Evolutionary conservation across 2,329 filamentous ascomycete genomes (phyloP).

Genomic region (Trichophyton verrucosum): DNA sequence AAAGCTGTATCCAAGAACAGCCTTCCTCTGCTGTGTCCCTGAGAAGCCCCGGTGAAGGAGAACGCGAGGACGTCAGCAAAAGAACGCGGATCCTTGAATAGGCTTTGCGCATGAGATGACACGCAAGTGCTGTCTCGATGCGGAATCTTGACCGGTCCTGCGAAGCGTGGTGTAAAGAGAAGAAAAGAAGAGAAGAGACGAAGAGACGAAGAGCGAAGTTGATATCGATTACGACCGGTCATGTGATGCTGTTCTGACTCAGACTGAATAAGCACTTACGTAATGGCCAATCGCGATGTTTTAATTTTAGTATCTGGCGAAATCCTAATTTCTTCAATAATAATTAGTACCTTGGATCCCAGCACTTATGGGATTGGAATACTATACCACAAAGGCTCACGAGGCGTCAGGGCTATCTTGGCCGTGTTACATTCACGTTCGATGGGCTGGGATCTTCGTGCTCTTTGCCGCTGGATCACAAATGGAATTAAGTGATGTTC

Average conservation of each 20-base stretch:
- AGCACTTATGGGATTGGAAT: no score
- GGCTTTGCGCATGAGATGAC: conserved; percentile 38
- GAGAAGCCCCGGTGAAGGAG: conserved; percentile 21
- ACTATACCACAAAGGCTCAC: no score
- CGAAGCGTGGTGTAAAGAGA: conserved; percentile 36
- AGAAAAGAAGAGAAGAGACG: conserved; percentile 12
- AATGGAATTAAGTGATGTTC: no score
- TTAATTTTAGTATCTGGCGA: no score
- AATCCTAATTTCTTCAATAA: no score
- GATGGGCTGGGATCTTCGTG: no score
- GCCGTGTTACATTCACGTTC: no score
- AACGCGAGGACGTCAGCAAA: conserved; percentile 16
- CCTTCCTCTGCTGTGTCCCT: conserved; percentile 18
- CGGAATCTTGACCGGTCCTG: conserved; percentile 26
- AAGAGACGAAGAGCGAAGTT: conserved; percentile 16
- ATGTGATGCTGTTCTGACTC: conserved; percentile 5
- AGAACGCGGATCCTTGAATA: conserved; percentile 18
- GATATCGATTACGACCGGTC: conserved; percentile 2
- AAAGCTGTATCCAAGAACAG: conserved; percentile 35
- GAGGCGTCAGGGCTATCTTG: no score
- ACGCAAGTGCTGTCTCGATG: conserved; percentile 18
- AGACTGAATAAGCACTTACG: no score
- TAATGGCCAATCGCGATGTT: no score
- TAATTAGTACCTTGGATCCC: no score
- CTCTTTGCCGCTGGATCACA: no score